These are phyloP conservation scores for Capsicum pubescens DNA, from an alignment of 257 asterid genomes.

Conservation along the genomic window DNA sequence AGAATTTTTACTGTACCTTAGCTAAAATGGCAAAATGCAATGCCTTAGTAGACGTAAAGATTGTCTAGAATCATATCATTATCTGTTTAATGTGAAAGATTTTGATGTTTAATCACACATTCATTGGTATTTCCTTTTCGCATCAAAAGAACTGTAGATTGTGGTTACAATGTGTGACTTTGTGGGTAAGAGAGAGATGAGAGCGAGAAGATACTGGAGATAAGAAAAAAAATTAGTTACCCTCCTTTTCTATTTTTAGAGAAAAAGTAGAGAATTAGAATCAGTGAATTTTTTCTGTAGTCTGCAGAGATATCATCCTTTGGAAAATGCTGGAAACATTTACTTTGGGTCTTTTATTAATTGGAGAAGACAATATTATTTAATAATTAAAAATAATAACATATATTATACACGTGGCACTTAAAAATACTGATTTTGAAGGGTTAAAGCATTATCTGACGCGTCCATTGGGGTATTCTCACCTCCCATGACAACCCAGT, in stretches of 20 bases:
- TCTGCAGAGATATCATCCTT: neutral
- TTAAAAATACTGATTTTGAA: too few relatives aligned
- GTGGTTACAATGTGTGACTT: neutral
- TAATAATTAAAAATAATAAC: too few relatives aligned
- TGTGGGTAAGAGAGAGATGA: neutral
- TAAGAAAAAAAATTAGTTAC: conserved; percentile 7
- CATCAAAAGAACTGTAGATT: conserved; percentile 12
- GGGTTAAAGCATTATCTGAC: too few relatives aligned
- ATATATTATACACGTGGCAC: too few relatives aligned
- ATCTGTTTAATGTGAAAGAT: too few relatives aligned
- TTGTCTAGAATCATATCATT: too few relatives aligned
- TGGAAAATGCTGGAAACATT: neutral
- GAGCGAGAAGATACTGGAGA: neutral
- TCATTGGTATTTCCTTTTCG: neutral
- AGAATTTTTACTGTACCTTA: conserved; percentile 18
- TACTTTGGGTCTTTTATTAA: too few relatives aligned
- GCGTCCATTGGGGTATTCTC: too few relatives aligned
- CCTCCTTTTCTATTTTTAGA: neutral
- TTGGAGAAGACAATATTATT: too few relatives aligned
- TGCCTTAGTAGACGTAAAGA: neutral
- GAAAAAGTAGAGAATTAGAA: conserved; percentile 27
- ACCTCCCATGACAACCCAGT: too few relatives aligned
- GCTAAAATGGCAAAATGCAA: conserved; percentile 15
- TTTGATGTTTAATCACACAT: too few relatives aligned
- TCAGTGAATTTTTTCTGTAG: conserved; percentile 27